These are phyloP conservation scores for Monascus ruber DNA, from an alignment of 2,329 filamentous ascomycete species.

Conservation along the genomic window DNA sequence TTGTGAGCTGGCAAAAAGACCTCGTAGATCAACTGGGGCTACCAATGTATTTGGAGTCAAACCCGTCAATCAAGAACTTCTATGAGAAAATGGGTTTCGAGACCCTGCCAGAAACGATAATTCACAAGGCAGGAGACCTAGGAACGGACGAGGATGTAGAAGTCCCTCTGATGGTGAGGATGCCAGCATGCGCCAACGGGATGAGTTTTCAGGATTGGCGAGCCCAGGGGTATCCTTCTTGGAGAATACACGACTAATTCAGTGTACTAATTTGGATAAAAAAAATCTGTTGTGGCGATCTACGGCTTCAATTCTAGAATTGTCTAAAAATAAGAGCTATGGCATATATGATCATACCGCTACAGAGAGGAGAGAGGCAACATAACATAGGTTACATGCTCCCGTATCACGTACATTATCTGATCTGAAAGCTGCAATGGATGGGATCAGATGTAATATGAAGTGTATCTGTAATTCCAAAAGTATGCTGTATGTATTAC, in stretches of 20 bases:
- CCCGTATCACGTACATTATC: too few relatives aligned
- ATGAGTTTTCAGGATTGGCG: background rate
- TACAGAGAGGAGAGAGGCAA: too few relatives aligned
- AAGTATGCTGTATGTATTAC: too few relatives aligned
- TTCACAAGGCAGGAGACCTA: constrained; percentile 25
- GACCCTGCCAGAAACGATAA: constrained; percentile 18
- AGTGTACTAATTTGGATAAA: too few relatives aligned
- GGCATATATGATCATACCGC: too few relatives aligned
- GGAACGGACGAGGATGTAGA: constrained; percentile 19
- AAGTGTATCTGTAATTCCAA: too few relatives aligned
- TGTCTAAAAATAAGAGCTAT: too few relatives aligned
- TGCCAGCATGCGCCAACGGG: constrained; percentile 16
- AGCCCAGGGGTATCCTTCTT: background rate
- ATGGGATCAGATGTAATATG: too few relatives aligned
- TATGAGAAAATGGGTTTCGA: constrained; percentile 39
- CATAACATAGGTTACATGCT: too few relatives aligned
- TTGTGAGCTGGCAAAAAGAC: constrained; percentile 30
- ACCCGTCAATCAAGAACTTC: constrained; percentile 29
- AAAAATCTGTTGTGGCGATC: too few relatives aligned
- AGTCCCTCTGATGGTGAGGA: constrained; percentile 34
- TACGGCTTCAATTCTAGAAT: too few relatives aligned
- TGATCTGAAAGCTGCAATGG: too few relatives aligned
- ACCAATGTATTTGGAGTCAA: constrained; percentile 40
- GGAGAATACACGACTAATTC: background rate
- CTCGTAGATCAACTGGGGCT: constrained; percentile 23